Evolutionary conservation across 2,329 filamentous ascomycete species (phyloP).

Genomic region (Fusarium metavorans): DNA sequence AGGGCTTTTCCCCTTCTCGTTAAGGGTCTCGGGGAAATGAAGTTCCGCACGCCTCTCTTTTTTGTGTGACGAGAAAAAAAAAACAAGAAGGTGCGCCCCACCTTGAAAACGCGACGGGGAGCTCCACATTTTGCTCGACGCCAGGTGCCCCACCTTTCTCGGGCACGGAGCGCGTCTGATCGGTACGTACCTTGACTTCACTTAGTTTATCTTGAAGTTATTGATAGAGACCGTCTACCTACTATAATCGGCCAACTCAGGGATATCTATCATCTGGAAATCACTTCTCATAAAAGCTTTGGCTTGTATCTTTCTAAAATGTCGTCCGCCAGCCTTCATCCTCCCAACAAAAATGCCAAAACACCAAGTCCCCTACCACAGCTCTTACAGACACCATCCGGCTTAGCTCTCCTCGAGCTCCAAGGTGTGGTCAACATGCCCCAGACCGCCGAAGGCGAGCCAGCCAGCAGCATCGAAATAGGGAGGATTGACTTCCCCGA

Average conservation of each 20-base stretch:
- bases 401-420: conserved; percentile 89
- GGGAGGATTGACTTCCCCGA: conserved; percentile 84
- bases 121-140: conserved; percentile 16
- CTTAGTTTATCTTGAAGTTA: background rate
- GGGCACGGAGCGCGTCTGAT: background rate
- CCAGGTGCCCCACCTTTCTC: background rate
- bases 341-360: conserved; percentile 46
- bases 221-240: background rate
- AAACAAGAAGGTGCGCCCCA: background rate
- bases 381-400: conserved; percentile 89
- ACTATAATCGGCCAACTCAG: background rate
- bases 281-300: too few relatives aligned
- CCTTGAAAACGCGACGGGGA: background rate
- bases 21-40: conserved; percentile 35
- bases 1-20: conserved; percentile 2
- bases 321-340: conserved; percentile 57
- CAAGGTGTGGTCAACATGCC: conserved; percentile 91
- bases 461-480: conserved; percentile 57
- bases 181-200: conserved; percentile 17
- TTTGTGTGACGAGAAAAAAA: background rate
- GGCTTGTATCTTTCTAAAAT: conserved; percentile 34
- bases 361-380: conserved; percentile 74
- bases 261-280: background rate
- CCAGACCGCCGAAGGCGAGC: conserved; percentile 48
- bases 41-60: conserved; percentile 25